Conservation (phyloP, 2,329 filamentous ascomycete genomes). For the Colletotrichum sp. region DNA sequence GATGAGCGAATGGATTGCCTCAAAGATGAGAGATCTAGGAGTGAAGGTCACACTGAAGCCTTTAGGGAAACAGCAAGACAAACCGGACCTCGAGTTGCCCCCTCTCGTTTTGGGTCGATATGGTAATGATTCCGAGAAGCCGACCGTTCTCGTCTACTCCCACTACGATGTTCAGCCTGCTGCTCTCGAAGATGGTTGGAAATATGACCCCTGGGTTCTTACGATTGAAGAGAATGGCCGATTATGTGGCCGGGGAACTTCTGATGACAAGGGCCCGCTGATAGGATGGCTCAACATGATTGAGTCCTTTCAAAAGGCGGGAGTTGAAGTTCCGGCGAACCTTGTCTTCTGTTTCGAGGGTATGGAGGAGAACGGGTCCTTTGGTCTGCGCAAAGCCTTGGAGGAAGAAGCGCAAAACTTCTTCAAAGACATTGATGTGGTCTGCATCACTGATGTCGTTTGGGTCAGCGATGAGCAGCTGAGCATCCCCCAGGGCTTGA, state of each 20-base stretch:
- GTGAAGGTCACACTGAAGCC: constrained; percentile 85
- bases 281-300: constrained; percentile 98
- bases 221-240: constrained; percentile 87
- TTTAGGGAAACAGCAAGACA: constrained; percentile 83
- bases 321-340: constrained; percentile 94
- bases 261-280: constrained; percentile 97
- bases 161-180: constrained; percentile 99
- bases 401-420: constrained; percentile 87
- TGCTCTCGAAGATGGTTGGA: constrained; percentile 91
- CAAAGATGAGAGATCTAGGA: constrained; percentile 84
- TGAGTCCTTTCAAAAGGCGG: constrained; percentile 94
- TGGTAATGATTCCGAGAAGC: constrained; percentile 88
- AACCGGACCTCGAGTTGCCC: constrained; percentile 87
- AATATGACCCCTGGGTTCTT: constrained; percentile 90
- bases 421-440: constrained; percentile 93
- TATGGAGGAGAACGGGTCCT: constrained; percentile 98
- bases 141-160: constrained; percentile 94
- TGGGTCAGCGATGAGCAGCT: constrained; percentile 99
- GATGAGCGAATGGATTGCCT: constrained; percentile 92
- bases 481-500: constrained; percentile 94
- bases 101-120: constrained; percentile 92
- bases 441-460: constrained; percentile 99
- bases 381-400: constrained; percentile 95
- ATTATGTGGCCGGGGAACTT: constrained; percentile 95
- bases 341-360: constrained; percentile 99